A percentile compares a stretch with the other conserved stretches of the same genome.
Conservation (phyloP, 1,284 basidiomycete species). For the Puccinia triticina region DNA sequence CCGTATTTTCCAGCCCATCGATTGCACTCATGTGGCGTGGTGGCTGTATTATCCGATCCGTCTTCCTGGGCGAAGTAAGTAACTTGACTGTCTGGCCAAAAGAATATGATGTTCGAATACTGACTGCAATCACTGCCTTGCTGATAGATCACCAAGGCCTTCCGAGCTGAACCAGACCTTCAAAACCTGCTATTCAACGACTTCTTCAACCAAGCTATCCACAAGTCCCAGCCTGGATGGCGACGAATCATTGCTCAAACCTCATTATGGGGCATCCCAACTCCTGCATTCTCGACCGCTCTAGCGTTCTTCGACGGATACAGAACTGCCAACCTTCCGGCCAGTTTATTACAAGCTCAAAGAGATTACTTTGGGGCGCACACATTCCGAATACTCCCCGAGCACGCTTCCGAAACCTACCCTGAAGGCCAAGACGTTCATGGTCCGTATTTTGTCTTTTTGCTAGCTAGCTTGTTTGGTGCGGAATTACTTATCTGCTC, state of each 20-base stretch:
- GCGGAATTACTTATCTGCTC: background rate
- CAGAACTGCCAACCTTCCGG: conserved; percentile 80
- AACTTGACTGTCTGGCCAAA: background rate
- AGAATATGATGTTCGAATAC: background rate
- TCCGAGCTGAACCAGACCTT: conserved; percentile 80
- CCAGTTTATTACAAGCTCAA: conserved; percentile 88
- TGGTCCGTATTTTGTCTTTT: conserved; percentile 63
- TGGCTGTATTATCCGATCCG: conserved; percentile 86
- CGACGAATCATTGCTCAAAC: conserved; percentile 95
- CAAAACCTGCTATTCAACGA: conserved; percentile 94
- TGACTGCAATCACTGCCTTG: background rate
- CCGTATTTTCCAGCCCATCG: conserved; percentile 66
- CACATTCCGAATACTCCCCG: conserved; percentile 87
- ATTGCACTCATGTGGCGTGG: conserved; percentile 99
- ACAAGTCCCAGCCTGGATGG: conserved; percentile 96
- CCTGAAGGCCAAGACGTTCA: conserved; percentile 82
- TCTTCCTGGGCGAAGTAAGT: conserved; percentile 47
- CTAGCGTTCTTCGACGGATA: conserved; percentile 99
- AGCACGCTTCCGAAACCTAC: conserved; percentile 81
- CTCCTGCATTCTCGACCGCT: conserved; percentile 92
- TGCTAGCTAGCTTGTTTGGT: conserved; percentile 34
- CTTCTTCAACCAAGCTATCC: conserved; percentile 95
- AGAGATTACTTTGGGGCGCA: conserved; percentile 70
- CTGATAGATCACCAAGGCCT: conserved; percentile 76
- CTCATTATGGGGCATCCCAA: conserved; percentile 95